phyloP scores from a whole-genome alignment of 2,329 filamentous ascomycete species.

The Ceratocystis destructans region DNA sequence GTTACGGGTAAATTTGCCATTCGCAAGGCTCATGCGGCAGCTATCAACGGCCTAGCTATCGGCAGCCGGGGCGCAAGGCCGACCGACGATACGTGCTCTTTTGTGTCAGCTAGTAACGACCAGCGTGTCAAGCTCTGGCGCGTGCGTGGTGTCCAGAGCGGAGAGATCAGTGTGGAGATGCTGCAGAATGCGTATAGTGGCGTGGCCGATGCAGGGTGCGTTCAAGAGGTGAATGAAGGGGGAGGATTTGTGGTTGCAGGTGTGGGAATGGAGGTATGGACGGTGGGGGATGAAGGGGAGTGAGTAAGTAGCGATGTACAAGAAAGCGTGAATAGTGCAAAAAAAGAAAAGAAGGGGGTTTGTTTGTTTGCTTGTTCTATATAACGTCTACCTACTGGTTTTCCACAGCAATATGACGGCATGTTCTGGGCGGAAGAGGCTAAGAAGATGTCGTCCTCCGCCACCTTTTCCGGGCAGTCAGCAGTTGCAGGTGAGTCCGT shows the following conservation, averaged over 20 bases:
- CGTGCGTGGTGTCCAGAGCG: constrained; percentile 22
- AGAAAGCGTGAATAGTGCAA: background rate
- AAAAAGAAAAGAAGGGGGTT: too few species aligned
- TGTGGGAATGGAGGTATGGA: constrained; percentile 37
- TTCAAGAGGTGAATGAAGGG: constrained; percentile 29
- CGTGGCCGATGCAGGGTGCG: constrained; percentile 45
- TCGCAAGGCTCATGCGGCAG: constrained; percentile 53
- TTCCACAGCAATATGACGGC: too few species aligned
- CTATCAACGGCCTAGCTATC: constrained; percentile 44
- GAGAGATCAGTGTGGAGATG: constrained; percentile 27
- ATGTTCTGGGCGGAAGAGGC: too few species aligned
- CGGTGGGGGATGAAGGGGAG: background rate
- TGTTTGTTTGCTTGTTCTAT: too few species aligned
- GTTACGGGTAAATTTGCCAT: constrained; percentile 25
- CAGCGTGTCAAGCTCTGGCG: constrained; percentile 46
- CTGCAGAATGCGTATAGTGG: constrained; percentile 41
- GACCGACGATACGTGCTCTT: constrained; percentile 1
- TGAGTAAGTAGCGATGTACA: background rate
- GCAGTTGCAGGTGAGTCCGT: too few species aligned
- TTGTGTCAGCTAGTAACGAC: constrained; percentile 43
- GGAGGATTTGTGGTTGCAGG: constrained; percentile 31
- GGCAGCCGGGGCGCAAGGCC: background rate
- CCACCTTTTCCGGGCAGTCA: too few species aligned
- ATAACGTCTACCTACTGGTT: too few species aligned
- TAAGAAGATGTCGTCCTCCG: too few species aligned